These are phyloP conservation scores for Trichoderma reesei DNA, from an alignment of 495 filamentous ascomycete genomes.

Conservation along the genomic window DNA sequence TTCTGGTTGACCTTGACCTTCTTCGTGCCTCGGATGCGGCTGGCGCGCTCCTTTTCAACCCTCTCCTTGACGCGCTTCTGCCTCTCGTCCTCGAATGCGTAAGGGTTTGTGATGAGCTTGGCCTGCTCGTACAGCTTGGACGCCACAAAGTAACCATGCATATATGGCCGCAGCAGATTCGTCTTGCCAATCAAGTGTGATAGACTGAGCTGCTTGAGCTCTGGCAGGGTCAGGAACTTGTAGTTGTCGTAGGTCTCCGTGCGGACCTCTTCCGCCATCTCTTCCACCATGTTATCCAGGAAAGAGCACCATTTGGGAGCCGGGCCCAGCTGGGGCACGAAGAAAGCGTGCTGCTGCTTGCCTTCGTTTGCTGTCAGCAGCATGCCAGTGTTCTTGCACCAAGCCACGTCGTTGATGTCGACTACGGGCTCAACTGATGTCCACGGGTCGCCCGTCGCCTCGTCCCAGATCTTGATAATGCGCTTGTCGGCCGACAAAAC, in stretches of 20 bases:
- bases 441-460: conserved; percentile 72
- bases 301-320: conserved; percentile 94
- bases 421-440: conserved; percentile 91
- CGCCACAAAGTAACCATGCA: conserved; percentile 97
- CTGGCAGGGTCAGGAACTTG: conserved; percentile 85
- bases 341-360: conserved; percentile 83
- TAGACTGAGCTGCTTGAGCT: conserved; percentile 70
- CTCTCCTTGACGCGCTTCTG: conserved; percentile 80
- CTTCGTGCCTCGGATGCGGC: conserved; percentile 83
- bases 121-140: conserved; percentile 91
- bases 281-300: conserved; percentile 93
- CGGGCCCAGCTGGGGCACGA: conserved; percentile 87
- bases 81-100: conserved; percentile 81
- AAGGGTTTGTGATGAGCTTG: conserved; percentile 82
- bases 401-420: conserved; percentile 85
- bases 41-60: conserved; percentile 88
- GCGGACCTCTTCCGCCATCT: conserved; percentile 74
- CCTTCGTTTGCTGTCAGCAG: conserved; percentile 93
- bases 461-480: conserved; percentile 96
- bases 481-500: conserved; percentile 85
- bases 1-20: conserved; percentile 84
- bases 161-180: conserved; percentile 81
- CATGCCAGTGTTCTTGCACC: conserved; percentile 83
- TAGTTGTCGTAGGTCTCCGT: conserved; percentile 93
- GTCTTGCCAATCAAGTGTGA: conserved; percentile 82